Percentiles rank a stretch among this genome's conserved stretches.
phyloP scores from a whole-genome alignment of 768 basidiomycete species.

The Boletus reticuloceps region DNA sequence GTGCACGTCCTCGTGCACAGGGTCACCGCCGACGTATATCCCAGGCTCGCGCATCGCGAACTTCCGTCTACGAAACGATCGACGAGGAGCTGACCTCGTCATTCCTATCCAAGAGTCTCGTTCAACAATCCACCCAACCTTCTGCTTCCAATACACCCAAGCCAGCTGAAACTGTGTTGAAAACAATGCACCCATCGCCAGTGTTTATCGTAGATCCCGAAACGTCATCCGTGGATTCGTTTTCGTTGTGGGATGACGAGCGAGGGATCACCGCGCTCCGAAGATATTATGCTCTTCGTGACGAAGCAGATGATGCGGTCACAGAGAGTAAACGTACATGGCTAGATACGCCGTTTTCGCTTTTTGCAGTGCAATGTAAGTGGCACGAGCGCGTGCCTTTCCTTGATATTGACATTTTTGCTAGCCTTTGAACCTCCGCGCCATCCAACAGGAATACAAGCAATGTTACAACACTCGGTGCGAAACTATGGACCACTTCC shows the following conservation, averaged over 20 bases:
- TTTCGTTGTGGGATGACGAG: slow-evolving; percentile 64
- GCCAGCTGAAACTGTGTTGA: slow-evolving; percentile 1
- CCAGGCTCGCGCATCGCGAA: slow-evolving; percentile 56
- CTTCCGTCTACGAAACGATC: slow-evolving; percentile 78
- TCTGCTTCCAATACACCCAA: slow-evolving; percentile 33
- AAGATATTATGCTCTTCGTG: slow-evolving; percentile 64
- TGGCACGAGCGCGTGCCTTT: slow-evolving; percentile 5
- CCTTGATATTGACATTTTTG: not conserved
- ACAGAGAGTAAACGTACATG: slow-evolving; percentile 63
- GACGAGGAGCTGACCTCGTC: slow-evolving; percentile 59
- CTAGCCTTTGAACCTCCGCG: slow-evolving; percentile 70
- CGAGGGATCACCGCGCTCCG: slow-evolving; percentile 61
- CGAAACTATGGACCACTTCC: slow-evolving; percentile 73
- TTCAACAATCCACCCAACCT: slow-evolving; percentile 8
- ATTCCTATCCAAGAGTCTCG: slow-evolving; percentile 26
- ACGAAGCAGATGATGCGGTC: slow-evolving; percentile 66
- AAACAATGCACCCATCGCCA: slow-evolving; percentile 34
- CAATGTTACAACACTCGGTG: slow-evolving; percentile 68
- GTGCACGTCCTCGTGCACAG: slow-evolving; percentile 42
- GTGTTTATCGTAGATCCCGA: slow-evolving; percentile 61
- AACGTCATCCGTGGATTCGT: slow-evolving; percentile 44
- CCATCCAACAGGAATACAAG: slow-evolving; percentile 65
- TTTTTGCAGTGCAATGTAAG: slow-evolving; percentile 73
- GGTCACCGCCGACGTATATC: slow-evolving; percentile 74
- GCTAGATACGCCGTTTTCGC: slow-evolving; percentile 70